Evolutionary conservation across 805 yeast species (phyloP).

Genomic region (Myxozyma neglecta): DNA sequence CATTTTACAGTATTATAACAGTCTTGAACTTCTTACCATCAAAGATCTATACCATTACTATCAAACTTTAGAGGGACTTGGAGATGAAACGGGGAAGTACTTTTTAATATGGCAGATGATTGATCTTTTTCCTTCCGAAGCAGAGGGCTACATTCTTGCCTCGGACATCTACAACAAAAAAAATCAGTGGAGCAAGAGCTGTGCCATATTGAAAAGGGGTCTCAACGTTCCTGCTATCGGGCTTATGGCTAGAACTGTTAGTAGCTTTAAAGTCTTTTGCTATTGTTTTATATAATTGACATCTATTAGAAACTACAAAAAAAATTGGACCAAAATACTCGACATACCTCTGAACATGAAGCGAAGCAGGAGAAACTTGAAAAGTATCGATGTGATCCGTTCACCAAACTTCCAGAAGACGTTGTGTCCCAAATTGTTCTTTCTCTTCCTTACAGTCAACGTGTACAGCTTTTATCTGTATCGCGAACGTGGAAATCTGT

Average conservation of each 20-base stretch:
- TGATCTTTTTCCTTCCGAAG: slow-evolving; percentile 4
- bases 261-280: not conserved
- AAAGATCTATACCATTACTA: slow-evolving; percentile 4
- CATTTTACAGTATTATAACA: not conserved
- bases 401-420: not conserved
- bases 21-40: not conserved
- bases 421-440: not conserved
- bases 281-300: not conserved
- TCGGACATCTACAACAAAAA: not conserved
- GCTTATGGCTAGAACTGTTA: not conserved
- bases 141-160: slow-evolving; percentile 5
- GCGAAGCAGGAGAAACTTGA: not conserved
- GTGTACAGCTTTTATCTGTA: not conserved
- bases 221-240: not conserved
- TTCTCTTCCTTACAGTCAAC: not conserved
- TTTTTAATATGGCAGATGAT: slow-evolving; percentile 6
- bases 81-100: not conserved
- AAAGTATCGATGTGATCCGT: not conserved
- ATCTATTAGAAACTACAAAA: not conserved
- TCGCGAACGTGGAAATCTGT: slow-evolving; percentile 5
- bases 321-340: not conserved
- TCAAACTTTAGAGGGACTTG: slow-evolving; percentile 1
- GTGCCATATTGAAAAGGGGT: not conserved
- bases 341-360: not conserved
- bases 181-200: not conserved